Evolutionary conservation across 768 basidiomycete species (phyloP), one percentile per base, ranked within the genome.

Genomic region (Naganishia randhawae): DNA sequence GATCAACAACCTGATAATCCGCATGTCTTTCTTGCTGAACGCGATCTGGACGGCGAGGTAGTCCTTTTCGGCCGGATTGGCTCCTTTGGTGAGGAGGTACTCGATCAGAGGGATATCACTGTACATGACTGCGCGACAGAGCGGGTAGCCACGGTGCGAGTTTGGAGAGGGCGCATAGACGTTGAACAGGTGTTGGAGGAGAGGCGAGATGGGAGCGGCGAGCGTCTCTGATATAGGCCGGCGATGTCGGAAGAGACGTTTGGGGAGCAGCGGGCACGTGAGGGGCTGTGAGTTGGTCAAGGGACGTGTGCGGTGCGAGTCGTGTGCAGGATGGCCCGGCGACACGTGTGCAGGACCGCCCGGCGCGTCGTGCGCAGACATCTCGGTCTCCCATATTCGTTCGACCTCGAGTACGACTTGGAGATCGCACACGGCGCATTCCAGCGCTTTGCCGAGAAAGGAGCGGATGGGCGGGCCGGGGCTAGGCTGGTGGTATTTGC

Each of bases 81-180:
- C 92, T 3, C 86, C 88, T 22, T 86, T 81, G 2, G 82, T 81
- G 55, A 96, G 85, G 17, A 97, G 83, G 72, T 90, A 87, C 27
- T 78, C 81, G 0, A 92, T 82, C 9, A 96, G 84, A 3, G 87
- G 86, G 1, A 83, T 65, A 70, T 88, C 87, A 25, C 82, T 81
- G 0, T 85, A 86, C 41, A 87, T 83, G 1, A 92, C 89, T 1
- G 93, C 91, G 71, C 85, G 87, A 17, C 86, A 86, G 45, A 96
- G 85, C 0, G 89, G 87, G 74, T 93, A 96, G 0, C 93, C 94
- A 2, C 85, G 83, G 77, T 90, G 83, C 9, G 89, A 85, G 77
- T 94, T 86, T 14, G 84, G 75, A 33, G 87, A 81, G 51, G 86
- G 84, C 0, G 73, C 66, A 25, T 83, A 80, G 73, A 19, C 84